Percentiles rank a stretch among this genome's conserved stretches.
Evolutionary conservation across 208 protist genomes (phyloP).

Genomic region (Trypanosoma boissoni): DNA sequence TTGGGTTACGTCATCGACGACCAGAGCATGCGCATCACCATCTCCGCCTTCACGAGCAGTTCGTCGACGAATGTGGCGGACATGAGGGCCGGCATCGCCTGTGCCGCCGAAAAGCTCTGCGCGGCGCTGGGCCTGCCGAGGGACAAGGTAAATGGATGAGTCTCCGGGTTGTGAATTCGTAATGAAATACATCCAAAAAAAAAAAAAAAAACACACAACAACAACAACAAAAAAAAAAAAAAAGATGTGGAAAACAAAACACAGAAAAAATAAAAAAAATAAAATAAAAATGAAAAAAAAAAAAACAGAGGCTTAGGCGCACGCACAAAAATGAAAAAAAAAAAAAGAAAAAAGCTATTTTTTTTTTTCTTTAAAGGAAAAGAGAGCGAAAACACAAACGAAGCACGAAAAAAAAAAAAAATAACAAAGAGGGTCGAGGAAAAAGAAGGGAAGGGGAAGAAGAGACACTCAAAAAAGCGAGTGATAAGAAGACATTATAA

Average conservation of each 20-base stretch:
- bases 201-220: neutral
- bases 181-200: neutral
- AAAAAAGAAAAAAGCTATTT: slow-evolving; percentile 1
- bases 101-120: slow-evolving; percentile 10
- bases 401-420: neutral
- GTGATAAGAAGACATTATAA: slow-evolving; percentile 2
- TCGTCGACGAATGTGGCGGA: slow-evolving; percentile 65
- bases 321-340: slow-evolving; percentile 4
- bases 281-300: neutral
- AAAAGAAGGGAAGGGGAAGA: neutral
- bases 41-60: slow-evolving; percentile 82
- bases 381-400: slow-evolving; percentile 4
- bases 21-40: slow-evolving; percentile 77
- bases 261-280: slow-evolving; percentile 7
- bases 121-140: neutral
- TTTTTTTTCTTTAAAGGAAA: neutral
- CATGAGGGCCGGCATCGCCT: slow-evolving; percentile 34
- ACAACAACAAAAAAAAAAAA: slow-evolving; percentile 11
- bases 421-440: slow-evolving; percentile 2
- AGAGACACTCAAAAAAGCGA: neutral
- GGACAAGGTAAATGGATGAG: neutral
- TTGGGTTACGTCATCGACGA: slow-evolving; percentile 90
- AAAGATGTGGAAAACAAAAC: neutral
- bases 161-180: neutral
- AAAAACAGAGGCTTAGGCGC: neutral